Evolutionary conservation across 1,139 yeast species (phyloP).

Genomic region (Kurtzmaniella quercitrusa): DNA sequence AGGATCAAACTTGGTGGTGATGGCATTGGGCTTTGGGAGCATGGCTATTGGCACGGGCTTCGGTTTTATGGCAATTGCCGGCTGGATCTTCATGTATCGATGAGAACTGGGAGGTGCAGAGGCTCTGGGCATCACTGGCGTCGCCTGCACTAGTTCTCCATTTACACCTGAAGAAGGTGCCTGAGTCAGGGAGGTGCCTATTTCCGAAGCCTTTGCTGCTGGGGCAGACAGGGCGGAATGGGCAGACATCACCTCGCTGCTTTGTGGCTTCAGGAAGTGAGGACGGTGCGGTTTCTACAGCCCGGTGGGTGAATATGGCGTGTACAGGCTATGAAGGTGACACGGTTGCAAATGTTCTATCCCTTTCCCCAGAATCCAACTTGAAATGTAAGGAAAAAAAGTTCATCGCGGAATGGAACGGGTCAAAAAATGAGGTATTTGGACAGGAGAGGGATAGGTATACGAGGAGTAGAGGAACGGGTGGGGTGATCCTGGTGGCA

Average conservation of each 20-base stretch:
- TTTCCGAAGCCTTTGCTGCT: not conserved
- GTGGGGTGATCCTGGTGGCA: too few relatives aligned
- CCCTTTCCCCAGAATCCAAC: not conserved
- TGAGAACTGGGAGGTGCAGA: conserved; percentile 6
- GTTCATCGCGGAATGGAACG: not conserved
- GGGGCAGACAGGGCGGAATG: not conserved
- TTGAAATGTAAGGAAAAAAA: not conserved
- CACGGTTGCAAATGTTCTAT: not conserved
- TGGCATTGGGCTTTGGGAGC: conserved; percentile 10
- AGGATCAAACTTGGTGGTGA: conserved; percentile 14
- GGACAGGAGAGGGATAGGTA: not conserved
- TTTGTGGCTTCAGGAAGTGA: not conserved
- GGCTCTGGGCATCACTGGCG: not conserved
- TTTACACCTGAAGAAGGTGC: not conserved
- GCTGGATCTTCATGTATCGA: conserved; percentile 37
- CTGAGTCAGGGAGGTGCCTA: not conserved
- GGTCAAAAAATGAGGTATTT: not conserved
- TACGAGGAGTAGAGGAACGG: too few relatives aligned
- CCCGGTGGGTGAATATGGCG: not conserved
- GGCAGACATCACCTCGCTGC: not conserved
- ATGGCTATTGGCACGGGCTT: conserved; percentile 17
- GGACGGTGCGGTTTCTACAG: not conserved
- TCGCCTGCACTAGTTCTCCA: not conserved
- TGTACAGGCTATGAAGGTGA: too few relatives aligned
- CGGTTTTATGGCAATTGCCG: conserved; percentile 39